Conservation (phyloP, 78 protist genomes). For the Trichosphaerium sp. region DNA sequence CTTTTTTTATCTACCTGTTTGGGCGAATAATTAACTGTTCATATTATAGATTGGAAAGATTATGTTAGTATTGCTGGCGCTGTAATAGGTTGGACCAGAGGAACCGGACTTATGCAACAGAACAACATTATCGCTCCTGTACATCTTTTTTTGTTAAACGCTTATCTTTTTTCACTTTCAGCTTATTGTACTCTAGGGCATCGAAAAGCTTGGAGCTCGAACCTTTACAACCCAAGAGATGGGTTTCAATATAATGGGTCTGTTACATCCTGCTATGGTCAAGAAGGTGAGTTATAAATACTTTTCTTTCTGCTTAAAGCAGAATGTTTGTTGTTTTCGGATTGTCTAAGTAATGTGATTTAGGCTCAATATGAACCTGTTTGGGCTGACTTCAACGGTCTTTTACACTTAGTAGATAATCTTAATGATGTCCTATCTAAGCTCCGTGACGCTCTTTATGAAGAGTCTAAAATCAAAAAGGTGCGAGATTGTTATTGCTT, state of each 20-base stretch:
- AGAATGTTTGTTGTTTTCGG: too few species aligned
- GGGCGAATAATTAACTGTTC: not conserved
- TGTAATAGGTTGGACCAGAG: constrained; percentile 67
- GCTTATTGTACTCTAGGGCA: not conserved
- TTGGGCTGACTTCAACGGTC: constrained; percentile 57
- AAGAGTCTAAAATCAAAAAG: not conserved
- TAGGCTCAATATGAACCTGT: constrained; percentile 22
- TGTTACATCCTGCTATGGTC: constrained; percentile 24
- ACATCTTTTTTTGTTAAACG: not conserved
- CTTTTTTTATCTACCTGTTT: too few species aligned
- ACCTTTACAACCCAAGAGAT: constrained; percentile 38
- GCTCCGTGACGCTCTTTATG: constrained; percentile 1
- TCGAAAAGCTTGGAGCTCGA: constrained; percentile 45
- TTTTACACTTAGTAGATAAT: not conserved
- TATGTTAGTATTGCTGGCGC: constrained; percentile 43
- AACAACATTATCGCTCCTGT: constrained; percentile 40
- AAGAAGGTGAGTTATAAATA: too few species aligned
- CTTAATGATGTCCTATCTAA: not conserved
- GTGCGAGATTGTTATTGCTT: too few species aligned
- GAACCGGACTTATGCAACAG: constrained; percentile 50
- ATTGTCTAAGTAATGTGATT: too few species aligned
- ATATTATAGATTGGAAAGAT: not conserved
- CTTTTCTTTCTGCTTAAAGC: too few species aligned
- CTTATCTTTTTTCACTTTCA: too few species aligned
- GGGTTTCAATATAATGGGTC: constrained; percentile 33